Evolutionary conservation across 2,329 filamentous ascomycete genomes (phyloP), one percentile per base, ranked within the genome.

Genomic region (Aspergillus tubingensis): DNA sequence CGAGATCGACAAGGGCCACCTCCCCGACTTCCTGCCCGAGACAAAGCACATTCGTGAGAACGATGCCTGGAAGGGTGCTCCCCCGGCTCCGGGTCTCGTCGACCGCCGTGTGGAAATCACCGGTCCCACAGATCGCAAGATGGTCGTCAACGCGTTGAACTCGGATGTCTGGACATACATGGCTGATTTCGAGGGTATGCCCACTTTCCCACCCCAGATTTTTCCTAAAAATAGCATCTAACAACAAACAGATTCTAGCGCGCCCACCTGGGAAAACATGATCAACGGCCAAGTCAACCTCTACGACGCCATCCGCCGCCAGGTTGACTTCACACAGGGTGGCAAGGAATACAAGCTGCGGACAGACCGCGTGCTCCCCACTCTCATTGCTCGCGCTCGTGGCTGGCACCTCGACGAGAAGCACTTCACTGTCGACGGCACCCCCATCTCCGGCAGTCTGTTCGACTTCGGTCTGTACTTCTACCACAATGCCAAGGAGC

Each of bases 401-500:
- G 95, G 95, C 74, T 99, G 95, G 95, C 95, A 99, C 79, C 84
- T 99, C 59, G 93, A 96, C 63, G 95, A 99, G 87, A 97, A 96
- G 86, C 95, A 98, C 81, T 88, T 99, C 78, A 96, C 91, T 27
- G 88, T 98, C 54, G 92, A 98, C 70, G 94, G 93, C 65, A 92
- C 96, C 84, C 88, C 95, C 72, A 95, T 98, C 70, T 96, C 93
- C 23, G 95, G 90, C 61, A 86, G 88, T 64, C 86, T 99, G 61
- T 98, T 98, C 78, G 95, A 99, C 81, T 99, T 98, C 76, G 95
- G 95, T 74, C 86, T 98, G 55, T 98, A 98, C 85, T 98, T 99
- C 83, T 98, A 92, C 89, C 92, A 98, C 87, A 99, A 97, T 78
- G 95, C 93, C 65, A 84, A 88, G 72, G 92, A 97, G 84, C 85